Conservation (phyloP, 495 filamentous ascomycete species). For the Tuber borchii region DNA sequence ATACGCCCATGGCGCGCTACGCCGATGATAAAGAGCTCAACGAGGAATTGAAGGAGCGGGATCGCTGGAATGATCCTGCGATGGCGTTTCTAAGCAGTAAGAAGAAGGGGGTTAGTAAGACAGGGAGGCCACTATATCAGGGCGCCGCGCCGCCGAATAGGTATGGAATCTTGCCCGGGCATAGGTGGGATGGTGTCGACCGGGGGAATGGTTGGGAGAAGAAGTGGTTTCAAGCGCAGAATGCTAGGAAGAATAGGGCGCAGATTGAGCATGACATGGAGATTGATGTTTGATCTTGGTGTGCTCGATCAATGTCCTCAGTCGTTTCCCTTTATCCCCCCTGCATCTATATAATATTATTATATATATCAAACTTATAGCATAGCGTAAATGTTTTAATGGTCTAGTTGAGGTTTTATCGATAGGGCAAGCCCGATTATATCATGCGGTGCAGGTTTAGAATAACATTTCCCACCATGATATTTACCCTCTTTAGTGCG, state of each 20-base stretch:
- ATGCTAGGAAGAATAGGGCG: conserved; percentile 63
- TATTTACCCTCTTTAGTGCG: background rate
- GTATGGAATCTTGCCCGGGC: conserved; percentile 86
- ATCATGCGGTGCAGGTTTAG: background rate
- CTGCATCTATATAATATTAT: too few species aligned
- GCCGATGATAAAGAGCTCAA: conserved; percentile 81
- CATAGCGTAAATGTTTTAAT: conserved; percentile 6
- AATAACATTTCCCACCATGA: background rate
- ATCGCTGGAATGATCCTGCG: conserved; percentile 91
- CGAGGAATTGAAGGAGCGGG: conserved; percentile 63
- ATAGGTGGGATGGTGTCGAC: conserved; percentile 97
- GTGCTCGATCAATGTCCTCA: conserved; percentile 3
- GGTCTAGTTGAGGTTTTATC: background rate
- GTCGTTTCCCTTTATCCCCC: background rate
- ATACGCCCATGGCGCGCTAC: conserved; percentile 70
- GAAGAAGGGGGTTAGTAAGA: conserved; percentile 48
- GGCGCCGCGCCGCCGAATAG: conserved; percentile 81
- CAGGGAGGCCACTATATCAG: conserved; percentile 68
- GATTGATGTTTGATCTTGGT: conserved; percentile 65
- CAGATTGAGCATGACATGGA: conserved; percentile 89
- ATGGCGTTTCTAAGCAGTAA: conserved; percentile 63
- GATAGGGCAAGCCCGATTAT: conserved; percentile 5
- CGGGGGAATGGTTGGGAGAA: conserved; percentile 88
- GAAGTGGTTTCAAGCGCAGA: conserved; percentile 84
- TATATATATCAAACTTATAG: conserved; percentile 1